These are phyloP conservation scores for Conringia planisiliqua DNA, from an alignment of 345 rosid genomes.

Conservation along the genomic window DNA sequence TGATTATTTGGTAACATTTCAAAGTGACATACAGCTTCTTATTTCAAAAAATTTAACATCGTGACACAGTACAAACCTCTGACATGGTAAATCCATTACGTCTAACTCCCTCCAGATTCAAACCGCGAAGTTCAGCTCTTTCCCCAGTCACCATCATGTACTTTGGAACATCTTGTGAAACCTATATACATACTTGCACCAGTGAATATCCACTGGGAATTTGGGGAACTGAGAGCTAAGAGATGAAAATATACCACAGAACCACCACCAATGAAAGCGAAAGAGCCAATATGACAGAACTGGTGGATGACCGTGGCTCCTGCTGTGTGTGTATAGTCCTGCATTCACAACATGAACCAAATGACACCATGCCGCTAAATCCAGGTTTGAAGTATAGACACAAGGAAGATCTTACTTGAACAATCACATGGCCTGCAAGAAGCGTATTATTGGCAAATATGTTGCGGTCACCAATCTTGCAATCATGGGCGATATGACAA, in stretches of 20 bases:
- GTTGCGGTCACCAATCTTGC: constrained; percentile 80
- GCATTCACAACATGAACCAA: constrained; percentile 29
- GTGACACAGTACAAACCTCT: constrained; percentile 49
- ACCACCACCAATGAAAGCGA: constrained; percentile 87
- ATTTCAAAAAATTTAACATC: background rate
- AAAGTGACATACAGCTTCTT: constrained; percentile 7
- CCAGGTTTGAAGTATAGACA: background rate
- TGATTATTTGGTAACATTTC: background rate
- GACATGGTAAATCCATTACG: constrained; percentile 61
- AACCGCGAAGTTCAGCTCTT: constrained; percentile 87
- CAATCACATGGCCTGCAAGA: constrained; percentile 88
- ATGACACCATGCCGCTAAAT: constrained; percentile 13
- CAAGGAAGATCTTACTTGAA: constrained; percentile 53
- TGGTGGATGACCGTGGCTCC: constrained; percentile 87
- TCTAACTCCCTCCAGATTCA: constrained; percentile 84
- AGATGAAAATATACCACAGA: constrained; percentile 62
- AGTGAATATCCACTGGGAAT: background rate
- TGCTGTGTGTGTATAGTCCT: constrained; percentile 84
- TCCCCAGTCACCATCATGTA: constrained; percentile 89
- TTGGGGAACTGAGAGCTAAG: background rate
- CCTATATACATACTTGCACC: constrained; percentile 36
- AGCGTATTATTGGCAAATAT: constrained; percentile 85
- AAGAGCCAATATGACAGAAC: constrained; percentile 77
- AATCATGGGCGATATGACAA: constrained; percentile 95
- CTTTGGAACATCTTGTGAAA: constrained; percentile 91